Percentiles rank a stretch among this genome's conserved stretches.
These are phyloP conservation scores for Dactylellina haptotyla DNA, from an alignment of 2,329 filamentous ascomycete genomes.

Conservation along the genomic window DNA sequence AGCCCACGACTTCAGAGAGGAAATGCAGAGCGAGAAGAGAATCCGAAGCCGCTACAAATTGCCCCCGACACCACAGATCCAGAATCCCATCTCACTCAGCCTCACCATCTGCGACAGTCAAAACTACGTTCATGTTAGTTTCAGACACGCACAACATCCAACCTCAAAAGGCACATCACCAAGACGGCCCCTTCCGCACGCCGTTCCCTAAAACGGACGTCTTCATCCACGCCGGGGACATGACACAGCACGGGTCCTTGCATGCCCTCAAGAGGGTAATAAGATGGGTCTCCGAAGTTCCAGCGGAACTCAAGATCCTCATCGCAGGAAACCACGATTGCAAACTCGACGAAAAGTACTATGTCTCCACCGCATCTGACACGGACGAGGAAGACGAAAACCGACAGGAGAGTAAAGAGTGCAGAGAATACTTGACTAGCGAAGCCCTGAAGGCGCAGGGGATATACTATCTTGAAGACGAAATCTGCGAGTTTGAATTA, in stretches of 20 bases:
- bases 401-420: conserved; percentile 61
- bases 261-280: conserved; percentile 69
- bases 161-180: conserved; percentile 5
- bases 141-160: conserved; percentile 76
- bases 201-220: conserved; percentile 75
- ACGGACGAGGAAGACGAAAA: conserved; percentile 64
- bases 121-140: conserved; percentile 60
- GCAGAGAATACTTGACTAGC: conserved; percentile 66
- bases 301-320: conserved; percentile 70
- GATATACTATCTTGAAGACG: conserved; percentile 74
- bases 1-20: too few relatives aligned
- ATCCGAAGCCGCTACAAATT: too few relatives aligned
- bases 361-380: conserved; percentile 63
- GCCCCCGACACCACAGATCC: too few relatives aligned
- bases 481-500: conserved; percentile 66
- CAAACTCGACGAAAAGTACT: conserved; percentile 73
- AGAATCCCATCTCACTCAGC: too few relatives aligned
- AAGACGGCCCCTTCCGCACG: conserved; percentile 18
- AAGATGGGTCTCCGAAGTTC: conserved; percentile 73
- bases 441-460: conserved; percentile 61
- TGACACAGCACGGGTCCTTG: conserved; percentile 76
- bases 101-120: conserved; percentile 9
- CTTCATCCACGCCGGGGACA: conserved; percentile 78
- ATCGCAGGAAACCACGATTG: conserved; percentile 77
- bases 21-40: too few relatives aligned